Base-by-base conservation (phyloP, 345 rosid species). In the Gynandropsis gynandra region DNA sequence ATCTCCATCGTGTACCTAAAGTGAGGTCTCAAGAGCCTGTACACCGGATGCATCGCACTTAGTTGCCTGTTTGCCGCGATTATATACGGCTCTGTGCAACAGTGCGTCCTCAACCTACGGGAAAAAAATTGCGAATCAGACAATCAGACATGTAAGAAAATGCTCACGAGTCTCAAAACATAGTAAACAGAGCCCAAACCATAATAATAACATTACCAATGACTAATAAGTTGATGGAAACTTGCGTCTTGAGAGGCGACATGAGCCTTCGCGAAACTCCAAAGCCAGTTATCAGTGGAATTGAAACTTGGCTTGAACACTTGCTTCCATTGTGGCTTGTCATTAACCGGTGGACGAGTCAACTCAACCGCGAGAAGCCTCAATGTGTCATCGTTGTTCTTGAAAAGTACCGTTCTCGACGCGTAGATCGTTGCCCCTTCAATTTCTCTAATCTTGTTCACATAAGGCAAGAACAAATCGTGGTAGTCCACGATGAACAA, bases 1-100 rank as follows among this genome's bases (percentile, higher is more conserved):
- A 82, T 77, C 64, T 75, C 76, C 81, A 82, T 73, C 10, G 90
- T 82, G 68, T 79, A 79, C 8, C 90, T 62, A 50, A 79, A 77
- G 67, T 82, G 83, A 0, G 90, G 90, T 9, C 63, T 77, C 9
- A 82, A 33, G 10, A 79, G 45, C 55, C 72, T 67, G 46, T 77
- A 55, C 32, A 82, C 69, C 1, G 89, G 89, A 61, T 82, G 89
- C 79, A 82, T 67, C 1, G 15, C 72, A 14, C 86, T 82, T 8
- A 82, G 75, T 42, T 80, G 86, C 45, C 90, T 60, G 56, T 75
- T 77, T 0, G 78, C 44, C 0, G 83, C 83, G 27, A 77, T 77
- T 52, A 80, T 76, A 20, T 57, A 80, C 7, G 90, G 86, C 31
- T 82, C 90, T 8, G 67, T 66, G 37, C 64, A 58, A 36, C 73